These are phyloP conservation scores for Bruguiera parviflora DNA, from an alignment of 345 rosid genomes.

Conservation along the genomic window DNA sequence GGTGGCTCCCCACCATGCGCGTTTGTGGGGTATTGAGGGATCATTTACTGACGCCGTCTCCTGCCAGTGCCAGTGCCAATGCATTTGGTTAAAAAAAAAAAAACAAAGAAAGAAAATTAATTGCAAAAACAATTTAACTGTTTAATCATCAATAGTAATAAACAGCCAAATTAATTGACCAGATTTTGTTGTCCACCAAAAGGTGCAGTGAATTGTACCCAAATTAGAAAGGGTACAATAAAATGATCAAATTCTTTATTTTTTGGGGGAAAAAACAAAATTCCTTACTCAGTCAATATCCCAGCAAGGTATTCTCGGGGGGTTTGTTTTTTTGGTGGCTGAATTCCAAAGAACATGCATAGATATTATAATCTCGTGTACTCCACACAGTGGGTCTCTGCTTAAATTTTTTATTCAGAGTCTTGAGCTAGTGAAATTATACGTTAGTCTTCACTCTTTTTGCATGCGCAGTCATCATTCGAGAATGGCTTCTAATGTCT, in stretches of 20 bases:
- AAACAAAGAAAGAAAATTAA: too few species aligned
- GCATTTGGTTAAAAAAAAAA: too few species aligned
- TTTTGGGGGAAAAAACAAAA: too few species aligned
- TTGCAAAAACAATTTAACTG: not conserved
- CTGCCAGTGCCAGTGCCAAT: slow-evolving; percentile 14
- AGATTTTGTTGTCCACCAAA: not conserved
- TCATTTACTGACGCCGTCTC: slow-evolving; percentile 20
- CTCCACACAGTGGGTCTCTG: too few species aligned
- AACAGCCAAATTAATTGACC: not conserved
- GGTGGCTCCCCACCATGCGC: not conserved
- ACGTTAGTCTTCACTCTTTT: not conserved
- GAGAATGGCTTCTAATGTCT: not conserved
- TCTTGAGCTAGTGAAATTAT: too few species aligned
- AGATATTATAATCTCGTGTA: too few species aligned
- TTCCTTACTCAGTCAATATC: too few species aligned
- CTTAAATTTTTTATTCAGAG: too few species aligned
- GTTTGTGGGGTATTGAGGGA: slow-evolving; percentile 23
- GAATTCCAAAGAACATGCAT: too few species aligned
- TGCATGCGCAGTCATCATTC: slow-evolving; percentile 15
- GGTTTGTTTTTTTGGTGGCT: too few species aligned
- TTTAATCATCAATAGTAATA: not conserved
- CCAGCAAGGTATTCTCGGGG: too few species aligned
- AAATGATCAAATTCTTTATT: slow-evolving; percentile 8
- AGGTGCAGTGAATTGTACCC: not conserved
- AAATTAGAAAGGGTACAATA: not conserved